Evolutionary conservation across 208 protist species (phyloP), one percentile per base, ranked within the genome.

Genomic region (Leishmania major): DNA sequence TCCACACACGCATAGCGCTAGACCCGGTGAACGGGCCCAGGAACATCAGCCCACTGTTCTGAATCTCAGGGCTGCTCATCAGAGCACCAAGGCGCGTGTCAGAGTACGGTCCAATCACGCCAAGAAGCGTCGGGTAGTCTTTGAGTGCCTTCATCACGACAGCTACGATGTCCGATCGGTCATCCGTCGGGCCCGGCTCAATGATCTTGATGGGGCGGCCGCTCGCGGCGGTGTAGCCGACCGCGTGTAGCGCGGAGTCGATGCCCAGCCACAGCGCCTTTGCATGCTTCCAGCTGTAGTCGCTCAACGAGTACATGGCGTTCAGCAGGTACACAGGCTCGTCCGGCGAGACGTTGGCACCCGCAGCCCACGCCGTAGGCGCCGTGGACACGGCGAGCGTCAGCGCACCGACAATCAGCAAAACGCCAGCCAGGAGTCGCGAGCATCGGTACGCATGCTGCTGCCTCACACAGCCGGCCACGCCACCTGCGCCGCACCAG

Each of bases 21-120:
- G 31, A 81, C n/a, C 59, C 60, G n/a, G 75, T 88, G 57, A 84
- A 79, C 15, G 85, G 83, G 8, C 67, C 70, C 66, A 92, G 82
- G 22, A 82, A 66, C 8, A 88, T 83, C 53, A 92, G 35, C 55
- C 76, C 70, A 43, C 76, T 82, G 47, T 25, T 11, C 35, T 67
- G 3, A 19, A 64, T 45, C 7, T 49, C 51, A 17, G 35, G 40
- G 72, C 15, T 71, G 37, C 2, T 11, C 67, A 77, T 71, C 62
- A 60, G 0, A 0, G 45, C 37, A n/a, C 22, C 15, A 15, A 84
- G 67, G 31, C 25, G 25, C 6, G 70, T 40, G 59, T 72, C 75
- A 31, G 55, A 77, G 70, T 60, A 80, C 45, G 79, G 79, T 13
- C 84, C 80, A 15, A 78, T 43, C 28, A 73, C 77, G 35, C 69